A percentile compares a stretch with the other conserved stretches of the same genome.
Conservation (phyloP, 2,329 filamentous ascomycete genomes). For the Cadophora sp. region DNA sequence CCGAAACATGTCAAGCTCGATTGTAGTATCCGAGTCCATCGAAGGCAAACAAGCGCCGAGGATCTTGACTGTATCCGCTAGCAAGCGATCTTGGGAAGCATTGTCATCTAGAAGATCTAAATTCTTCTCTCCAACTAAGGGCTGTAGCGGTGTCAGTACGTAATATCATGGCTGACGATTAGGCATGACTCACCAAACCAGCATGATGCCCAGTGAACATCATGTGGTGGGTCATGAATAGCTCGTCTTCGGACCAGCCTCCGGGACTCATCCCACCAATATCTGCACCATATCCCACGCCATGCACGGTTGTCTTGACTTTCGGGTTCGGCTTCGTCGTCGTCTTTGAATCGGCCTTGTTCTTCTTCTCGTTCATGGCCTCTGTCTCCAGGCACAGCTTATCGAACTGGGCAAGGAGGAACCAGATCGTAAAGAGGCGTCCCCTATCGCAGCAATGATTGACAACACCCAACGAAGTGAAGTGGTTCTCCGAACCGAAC, state of each 20-base stretch:
- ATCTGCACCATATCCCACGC: conserved; percentile 28
- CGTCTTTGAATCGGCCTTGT: neutral
- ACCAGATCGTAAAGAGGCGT: conserved; percentile 32
- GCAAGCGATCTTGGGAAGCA: conserved; percentile 24
- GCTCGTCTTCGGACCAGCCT: conserved; percentile 1
- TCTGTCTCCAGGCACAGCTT: conserved; percentile 1
- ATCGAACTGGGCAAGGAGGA: conserved; percentile 34
- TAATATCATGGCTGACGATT: neutral
- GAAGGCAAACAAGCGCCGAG: conserved; percentile 26
- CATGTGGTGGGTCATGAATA: conserved; percentile 4
- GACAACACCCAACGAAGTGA: conserved; percentile 34
- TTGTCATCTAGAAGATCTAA: conserved; percentile 20
- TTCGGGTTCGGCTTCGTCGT: conserved; percentile 14
- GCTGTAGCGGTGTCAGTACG: neutral
- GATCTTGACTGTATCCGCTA: conserved; percentile 31
- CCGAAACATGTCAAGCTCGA: conserved; percentile 27
- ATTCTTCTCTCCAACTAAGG: neutral
- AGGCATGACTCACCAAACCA: neutral
- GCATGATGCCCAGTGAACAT: neutral
- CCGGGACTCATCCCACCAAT: neutral
- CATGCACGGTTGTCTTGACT: conserved; percentile 14
- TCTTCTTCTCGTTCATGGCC: conserved; percentile 3
- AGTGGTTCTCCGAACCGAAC: conserved; percentile 24
- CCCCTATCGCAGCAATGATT: conserved; percentile 34
- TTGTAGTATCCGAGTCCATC: conserved; percentile 3